Conservation (phyloP, 805 yeast genomes). For the Yarrowia alimentaria region DNA sequence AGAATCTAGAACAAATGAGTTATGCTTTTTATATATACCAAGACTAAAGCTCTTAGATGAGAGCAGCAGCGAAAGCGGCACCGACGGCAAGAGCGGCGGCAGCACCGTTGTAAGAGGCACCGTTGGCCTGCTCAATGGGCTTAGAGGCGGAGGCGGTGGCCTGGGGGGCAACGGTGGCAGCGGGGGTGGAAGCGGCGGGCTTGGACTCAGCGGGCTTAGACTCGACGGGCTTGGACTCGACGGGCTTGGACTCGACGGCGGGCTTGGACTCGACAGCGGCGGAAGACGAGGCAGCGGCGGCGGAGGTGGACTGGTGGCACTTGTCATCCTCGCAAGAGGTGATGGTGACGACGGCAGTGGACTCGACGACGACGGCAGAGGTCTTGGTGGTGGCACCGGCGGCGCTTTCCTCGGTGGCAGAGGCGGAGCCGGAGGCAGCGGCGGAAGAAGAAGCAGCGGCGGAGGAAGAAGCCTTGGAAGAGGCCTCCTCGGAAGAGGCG, state of each 20-base stretch:
- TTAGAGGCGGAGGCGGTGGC: constrained; percentile 15
- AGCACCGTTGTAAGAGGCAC: constrained; percentile 25
- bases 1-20: constrained; percentile 23
- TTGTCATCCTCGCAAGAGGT: constrained; percentile 24
- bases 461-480: constrained; percentile 28
- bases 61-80: constrained; percentile 27
- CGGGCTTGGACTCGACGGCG: background rate
- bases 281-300: background rate
- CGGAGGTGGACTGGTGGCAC: constrained; percentile 24
- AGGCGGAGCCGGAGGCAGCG: constrained; percentile 1
- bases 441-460: constrained; percentile 24
- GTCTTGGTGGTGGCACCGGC: background rate
- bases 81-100: constrained; percentile 26
- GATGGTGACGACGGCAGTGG: constrained; percentile 21
- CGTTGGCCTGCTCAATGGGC: constrained; percentile 24
- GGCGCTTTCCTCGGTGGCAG: constrained; percentile 8
- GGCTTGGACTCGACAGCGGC: constrained; percentile 9
- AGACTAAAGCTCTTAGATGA: constrained; percentile 21
- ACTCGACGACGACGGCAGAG: constrained; percentile 9
- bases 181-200: background rate
- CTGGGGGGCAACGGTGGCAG: background rate
- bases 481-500: constrained; percentile 30
- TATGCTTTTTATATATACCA: constrained; percentile 24
- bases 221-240: constrained; percentile 13
- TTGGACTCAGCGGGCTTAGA: constrained; percentile 15